phyloP scores from a whole-genome alignment of 495 filamentous ascomycete species.

The Penicillium ucsense region DNA sequence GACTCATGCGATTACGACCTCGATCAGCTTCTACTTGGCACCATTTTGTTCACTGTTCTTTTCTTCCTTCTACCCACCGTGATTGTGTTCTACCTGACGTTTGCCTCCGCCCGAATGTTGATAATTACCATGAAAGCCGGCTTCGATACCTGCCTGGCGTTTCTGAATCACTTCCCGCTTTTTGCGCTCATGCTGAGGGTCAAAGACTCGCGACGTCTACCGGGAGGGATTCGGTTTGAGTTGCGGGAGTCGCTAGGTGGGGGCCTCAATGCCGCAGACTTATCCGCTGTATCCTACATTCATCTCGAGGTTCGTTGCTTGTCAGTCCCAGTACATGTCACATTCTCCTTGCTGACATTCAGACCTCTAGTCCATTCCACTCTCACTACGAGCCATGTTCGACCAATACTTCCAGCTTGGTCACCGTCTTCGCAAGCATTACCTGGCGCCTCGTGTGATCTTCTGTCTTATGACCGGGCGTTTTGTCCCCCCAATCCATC shows the following conservation, averaged over 20 bases:
- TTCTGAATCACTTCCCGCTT: slow-evolving; percentile 94
- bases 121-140: slow-evolving; percentile 87
- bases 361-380: slow-evolving; percentile 62
- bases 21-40: slow-evolving; percentile 92
- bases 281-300: slow-evolving; percentile 58
- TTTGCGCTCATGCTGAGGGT: slow-evolving; percentile 95
- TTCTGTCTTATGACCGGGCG: slow-evolving; percentile 80
- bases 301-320: slow-evolving; percentile 55
- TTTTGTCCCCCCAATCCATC: slow-evolving; percentile 84
- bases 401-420: slow-evolving; percentile 94
- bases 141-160: slow-evolving; percentile 85
- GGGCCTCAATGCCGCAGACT: slow-evolving; percentile 5
- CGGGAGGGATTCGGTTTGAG: slow-evolving; percentile 89
- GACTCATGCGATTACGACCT: slow-evolving; percentile 99
- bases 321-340: neutral
- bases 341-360: slow-evolving; percentile 1
- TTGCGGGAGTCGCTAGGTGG: slow-evolving; percentile 51
- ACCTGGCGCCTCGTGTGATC: slow-evolving; percentile 78
- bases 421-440: slow-evolving; percentile 86
- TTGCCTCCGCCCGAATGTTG: slow-evolving; percentile 85
- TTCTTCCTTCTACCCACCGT: slow-evolving; percentile 95
- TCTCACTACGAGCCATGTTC: slow-evolving; percentile 88
- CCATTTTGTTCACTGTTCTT: slow-evolving; percentile 89
- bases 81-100: slow-evolving; percentile 92
- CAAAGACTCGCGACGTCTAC: slow-evolving; percentile 85